These are phyloP conservation scores for Prunus kanzakura DNA, from an alignment of 306 rosid species.

Conservation along the genomic window DNA sequence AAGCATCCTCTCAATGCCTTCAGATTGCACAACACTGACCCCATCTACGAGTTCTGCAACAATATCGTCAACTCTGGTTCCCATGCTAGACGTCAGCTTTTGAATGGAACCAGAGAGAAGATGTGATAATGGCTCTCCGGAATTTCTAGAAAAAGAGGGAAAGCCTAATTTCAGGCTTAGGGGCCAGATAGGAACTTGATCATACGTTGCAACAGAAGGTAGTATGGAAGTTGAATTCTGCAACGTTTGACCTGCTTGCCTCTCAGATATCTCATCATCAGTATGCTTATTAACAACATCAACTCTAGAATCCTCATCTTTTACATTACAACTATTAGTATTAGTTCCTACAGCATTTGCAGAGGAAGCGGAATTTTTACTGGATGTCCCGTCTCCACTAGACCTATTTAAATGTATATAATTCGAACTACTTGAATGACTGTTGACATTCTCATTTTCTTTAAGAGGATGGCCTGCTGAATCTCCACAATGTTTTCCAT, in stretches of 20 bases:
- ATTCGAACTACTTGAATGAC: constrained; percentile 27
- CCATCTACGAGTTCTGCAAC: constrained; percentile 48
- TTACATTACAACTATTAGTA: constrained; percentile 20
- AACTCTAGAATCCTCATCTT: constrained; percentile 35
- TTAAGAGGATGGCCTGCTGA: constrained; percentile 24
- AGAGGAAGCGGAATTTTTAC: constrained; percentile 21
- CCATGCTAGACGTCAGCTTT: constrained; percentile 43
- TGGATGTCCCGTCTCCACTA: constrained; percentile 25
- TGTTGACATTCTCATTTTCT: constrained; percentile 23
- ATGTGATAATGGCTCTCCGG: constrained; percentile 40
- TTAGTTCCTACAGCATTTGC: constrained; percentile 30
- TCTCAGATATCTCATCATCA: constrained; percentile 27
- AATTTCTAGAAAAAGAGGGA: constrained; percentile 38
- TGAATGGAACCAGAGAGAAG: constrained; percentile 43
- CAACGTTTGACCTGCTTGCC: constrained; percentile 31
- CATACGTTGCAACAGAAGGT: constrained; percentile 30
- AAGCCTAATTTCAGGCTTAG: constrained; percentile 39
- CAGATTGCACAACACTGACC: constrained; percentile 41
- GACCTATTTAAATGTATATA: constrained; percentile 14
- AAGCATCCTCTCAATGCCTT: constrained; percentile 47
- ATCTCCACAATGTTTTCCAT: constrained; percentile 23
- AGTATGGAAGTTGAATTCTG: constrained; percentile 31
- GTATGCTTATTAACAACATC: constrained; percentile 26
- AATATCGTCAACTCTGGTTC: constrained; percentile 46
- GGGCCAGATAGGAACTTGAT: constrained; percentile 40